Percentiles rank a stretch among this genome's conserved stretches.
phyloP scores from a whole-genome alignment of 306 rosid genomes.

The Ormosia emarginata region DNA sequence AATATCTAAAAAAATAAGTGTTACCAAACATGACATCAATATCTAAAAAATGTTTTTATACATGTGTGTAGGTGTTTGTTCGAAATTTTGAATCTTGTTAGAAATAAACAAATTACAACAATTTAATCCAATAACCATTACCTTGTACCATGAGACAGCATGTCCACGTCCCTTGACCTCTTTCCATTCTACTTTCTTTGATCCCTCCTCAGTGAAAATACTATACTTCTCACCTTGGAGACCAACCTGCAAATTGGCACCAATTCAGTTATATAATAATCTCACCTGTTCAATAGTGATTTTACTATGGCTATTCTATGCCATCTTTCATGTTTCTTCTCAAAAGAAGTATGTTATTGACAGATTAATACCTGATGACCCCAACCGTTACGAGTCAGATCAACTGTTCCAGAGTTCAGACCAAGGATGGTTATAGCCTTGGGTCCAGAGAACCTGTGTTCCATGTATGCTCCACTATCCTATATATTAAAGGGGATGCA shows the following conservation, averaged over 20 bases:
- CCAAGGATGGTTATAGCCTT: slow-evolving; percentile 57
- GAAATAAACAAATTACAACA: neutral
- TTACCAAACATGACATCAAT: too few species aligned
- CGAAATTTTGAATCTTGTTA: neutral
- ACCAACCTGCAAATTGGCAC: slow-evolving; percentile 49
- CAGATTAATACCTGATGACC: slow-evolving; percentile 59
- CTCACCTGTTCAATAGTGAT: neutral
- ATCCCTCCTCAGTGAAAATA: slow-evolving; percentile 57
- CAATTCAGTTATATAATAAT: neutral
- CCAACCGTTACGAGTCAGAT: slow-evolving; percentile 71
- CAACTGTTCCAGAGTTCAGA: slow-evolving; percentile 72
- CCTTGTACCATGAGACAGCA: slow-evolving; percentile 85
- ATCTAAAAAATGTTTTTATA: too few species aligned
- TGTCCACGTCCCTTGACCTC: slow-evolving; percentile 19
- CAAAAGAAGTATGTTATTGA: neutral
- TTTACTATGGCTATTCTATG: neutral
- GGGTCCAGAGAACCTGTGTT: slow-evolving; percentile 85
- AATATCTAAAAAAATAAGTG: too few species aligned
- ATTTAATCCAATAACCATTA: slow-evolving; percentile 24
- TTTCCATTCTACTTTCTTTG: slow-evolving; percentile 63
- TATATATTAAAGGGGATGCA: slow-evolving; percentile 23
- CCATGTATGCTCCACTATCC: slow-evolving; percentile 99
- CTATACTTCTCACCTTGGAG: slow-evolving; percentile 51
- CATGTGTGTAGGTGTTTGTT: neutral
- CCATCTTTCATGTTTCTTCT: neutral